phyloP scores from a whole-genome alignment of 2,329 filamentous ascomycete species.

The Talaromyces rugulosus region DNA sequence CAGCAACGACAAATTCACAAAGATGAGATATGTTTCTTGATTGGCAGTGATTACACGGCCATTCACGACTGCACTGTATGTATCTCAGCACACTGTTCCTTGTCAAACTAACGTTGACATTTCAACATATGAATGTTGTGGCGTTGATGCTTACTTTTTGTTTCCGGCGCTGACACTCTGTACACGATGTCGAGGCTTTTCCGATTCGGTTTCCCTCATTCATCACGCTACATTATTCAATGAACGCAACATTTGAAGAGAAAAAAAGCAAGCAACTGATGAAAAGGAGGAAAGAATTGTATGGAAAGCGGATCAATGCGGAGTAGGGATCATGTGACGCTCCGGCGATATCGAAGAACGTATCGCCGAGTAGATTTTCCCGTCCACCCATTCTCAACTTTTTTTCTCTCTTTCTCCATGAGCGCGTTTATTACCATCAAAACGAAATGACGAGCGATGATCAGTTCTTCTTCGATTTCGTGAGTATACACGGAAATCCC shows the following conservation, averaged over 20 bases:
- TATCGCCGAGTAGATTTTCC: neutral
- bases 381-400: neutral
- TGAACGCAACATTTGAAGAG: neutral
- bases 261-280: neutral
- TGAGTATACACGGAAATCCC: constrained; percentile 43
- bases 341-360: neutral
- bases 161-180: constrained; percentile 49
- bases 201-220: neutral
- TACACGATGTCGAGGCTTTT: constrained; percentile 29
- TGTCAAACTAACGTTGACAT: neutral
- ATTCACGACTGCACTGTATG: constrained; percentile 46
- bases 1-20: constrained; percentile 38
- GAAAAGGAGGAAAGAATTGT: neutral
- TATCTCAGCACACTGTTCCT: neutral
- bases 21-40: constrained; percentile 46
- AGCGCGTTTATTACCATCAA: neutral
- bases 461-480: constrained; percentile 72
- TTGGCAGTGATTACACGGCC: constrained; percentile 50
- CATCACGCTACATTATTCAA: neutral
- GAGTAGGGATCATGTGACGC: neutral
- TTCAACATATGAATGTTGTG: neutral
- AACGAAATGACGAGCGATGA: constrained; percentile 71
- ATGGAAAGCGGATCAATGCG: neutral
- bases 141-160: constrained; percentile 39
- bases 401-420: neutral